Percentiles rank a stretch among this genome's conserved stretches.
Conservation (phyloP, 495 filamentous ascomycete species). For the Penicillium flavigenum region DNA sequence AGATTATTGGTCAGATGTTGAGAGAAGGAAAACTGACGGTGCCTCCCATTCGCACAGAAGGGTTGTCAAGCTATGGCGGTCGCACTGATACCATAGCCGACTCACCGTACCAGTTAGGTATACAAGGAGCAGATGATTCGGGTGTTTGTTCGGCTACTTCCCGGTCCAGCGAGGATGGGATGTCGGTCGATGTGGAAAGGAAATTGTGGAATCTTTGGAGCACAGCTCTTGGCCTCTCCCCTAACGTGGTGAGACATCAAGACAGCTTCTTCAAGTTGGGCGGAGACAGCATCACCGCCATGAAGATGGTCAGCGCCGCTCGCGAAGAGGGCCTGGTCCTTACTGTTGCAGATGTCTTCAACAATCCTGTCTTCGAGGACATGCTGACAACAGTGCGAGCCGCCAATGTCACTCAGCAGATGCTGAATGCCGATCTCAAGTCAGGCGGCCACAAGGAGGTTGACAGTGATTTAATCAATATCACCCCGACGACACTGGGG, state of each 20-base stretch:
- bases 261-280: constrained; percentile 52
- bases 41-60: constrained; percentile 19
- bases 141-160: constrained; percentile 28
- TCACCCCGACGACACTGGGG: constrained; percentile 17
- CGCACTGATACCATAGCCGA: constrained; percentile 19
- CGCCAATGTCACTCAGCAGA: constrained; percentile 29
- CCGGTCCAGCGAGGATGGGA: constrained; percentile 27
- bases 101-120: constrained; percentile 23
- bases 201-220: constrained; percentile 50
- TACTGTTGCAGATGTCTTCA: constrained; percentile 56
- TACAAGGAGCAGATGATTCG: constrained; percentile 26
- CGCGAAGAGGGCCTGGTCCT: constrained; percentile 53
- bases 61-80: constrained; percentile 18
- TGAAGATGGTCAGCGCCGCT: constrained; percentile 64
- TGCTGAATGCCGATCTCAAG: constrained; percentile 27
- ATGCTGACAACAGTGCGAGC: constrained; percentile 41
- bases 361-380: constrained; percentile 46
- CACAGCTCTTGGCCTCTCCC: constrained; percentile 41
- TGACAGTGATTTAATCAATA: constrained; percentile 18
- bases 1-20: constrained; percentile 41
- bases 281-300: constrained; percentile 61
- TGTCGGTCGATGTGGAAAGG: constrained; percentile 32
- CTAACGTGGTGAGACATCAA: constrained; percentile 39
- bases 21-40: constrained; percentile 35
- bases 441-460: constrained; percentile 17